Evolutionary conservation across 169 alveolate genomes (phyloP).

Genomic region (Plasmodium relictum): DNA sequence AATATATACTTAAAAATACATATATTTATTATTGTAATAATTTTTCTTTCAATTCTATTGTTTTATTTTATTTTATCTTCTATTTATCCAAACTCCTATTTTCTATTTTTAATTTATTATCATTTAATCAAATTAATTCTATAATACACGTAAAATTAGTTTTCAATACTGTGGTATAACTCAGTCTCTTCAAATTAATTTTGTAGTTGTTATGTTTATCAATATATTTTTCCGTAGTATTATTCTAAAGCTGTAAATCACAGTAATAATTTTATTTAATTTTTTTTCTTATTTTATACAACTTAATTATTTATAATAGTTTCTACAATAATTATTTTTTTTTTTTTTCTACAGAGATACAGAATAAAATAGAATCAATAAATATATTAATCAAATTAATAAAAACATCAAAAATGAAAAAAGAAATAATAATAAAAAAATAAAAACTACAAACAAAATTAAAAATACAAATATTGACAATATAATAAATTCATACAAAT

Average conservation of each 20-base stretch:
- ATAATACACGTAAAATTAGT: neutral
- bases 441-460: conserved; percentile 10
- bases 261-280: neutral
- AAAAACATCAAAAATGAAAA: conserved; percentile 4
- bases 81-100: no score
- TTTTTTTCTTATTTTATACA: conserved; percentile 1
- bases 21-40: neutral
- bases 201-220: conserved; percentile 10
- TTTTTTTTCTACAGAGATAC: conserved; percentile 34
- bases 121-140: neutral
- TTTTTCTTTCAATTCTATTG: no score
- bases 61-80: no score
- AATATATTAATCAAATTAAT: conserved; percentile 19
- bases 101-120: conserved; percentile 5
- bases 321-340: conserved; percentile 5
- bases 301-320: neutral
- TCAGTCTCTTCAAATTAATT: neutral
- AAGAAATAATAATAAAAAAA: conserved; percentile 17
- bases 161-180: neutral
- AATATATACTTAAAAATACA: neutral
- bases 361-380: conserved; percentile 18
- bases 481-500: conserved; percentile 11
- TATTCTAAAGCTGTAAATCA: neutral
- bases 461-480: conserved; percentile 29
- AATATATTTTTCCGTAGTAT: conserved; percentile 10